Conservation (phyloP, 2,329 filamentous ascomycete genomes). For the Cercospora sojina region DNA sequence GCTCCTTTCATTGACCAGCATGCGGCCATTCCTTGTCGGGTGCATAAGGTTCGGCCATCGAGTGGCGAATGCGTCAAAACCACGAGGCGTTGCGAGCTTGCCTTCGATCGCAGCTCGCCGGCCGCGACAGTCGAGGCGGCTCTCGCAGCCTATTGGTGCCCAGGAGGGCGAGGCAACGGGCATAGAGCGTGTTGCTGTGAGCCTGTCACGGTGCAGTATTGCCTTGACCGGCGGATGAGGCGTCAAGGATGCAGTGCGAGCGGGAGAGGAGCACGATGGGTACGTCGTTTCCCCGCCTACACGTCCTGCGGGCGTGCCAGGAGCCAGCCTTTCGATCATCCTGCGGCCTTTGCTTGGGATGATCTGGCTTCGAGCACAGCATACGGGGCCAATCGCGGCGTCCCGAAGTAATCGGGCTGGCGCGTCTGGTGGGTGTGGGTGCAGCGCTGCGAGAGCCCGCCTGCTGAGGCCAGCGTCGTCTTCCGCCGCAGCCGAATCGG, state of each 20-base stretch:
- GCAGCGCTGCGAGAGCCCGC: background rate
- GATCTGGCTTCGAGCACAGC: background rate
- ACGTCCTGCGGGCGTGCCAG: background rate
- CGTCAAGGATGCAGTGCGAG: background rate
- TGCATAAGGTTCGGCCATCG: conserved; percentile 7
- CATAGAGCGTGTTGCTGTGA: background rate
- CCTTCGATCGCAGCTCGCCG: conserved; percentile 8
- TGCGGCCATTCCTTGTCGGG: background rate
- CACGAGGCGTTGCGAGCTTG: conserved; percentile 17
- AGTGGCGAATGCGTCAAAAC: conserved; percentile 15
- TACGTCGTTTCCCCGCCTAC: background rate
- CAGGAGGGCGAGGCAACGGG: background rate
- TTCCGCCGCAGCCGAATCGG: background rate
- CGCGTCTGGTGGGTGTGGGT: background rate
- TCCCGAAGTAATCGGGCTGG: background rate
- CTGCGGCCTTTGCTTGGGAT: background rate
- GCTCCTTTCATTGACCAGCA: conserved; percentile 1
- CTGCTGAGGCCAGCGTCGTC: background rate
- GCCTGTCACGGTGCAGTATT: conserved; percentile 7
- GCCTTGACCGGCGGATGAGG: conserved; percentile 13
- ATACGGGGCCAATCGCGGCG: conserved; percentile 4
- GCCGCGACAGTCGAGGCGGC: conserved; percentile 3
- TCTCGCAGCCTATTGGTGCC: conserved; percentile 9
- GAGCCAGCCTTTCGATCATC: background rate
- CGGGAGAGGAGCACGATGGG: background rate